These are phyloP conservation scores for Evernia prunastri DNA, from an alignment of 495 filamentous ascomycete species.

Conservation along the genomic window DNA sequence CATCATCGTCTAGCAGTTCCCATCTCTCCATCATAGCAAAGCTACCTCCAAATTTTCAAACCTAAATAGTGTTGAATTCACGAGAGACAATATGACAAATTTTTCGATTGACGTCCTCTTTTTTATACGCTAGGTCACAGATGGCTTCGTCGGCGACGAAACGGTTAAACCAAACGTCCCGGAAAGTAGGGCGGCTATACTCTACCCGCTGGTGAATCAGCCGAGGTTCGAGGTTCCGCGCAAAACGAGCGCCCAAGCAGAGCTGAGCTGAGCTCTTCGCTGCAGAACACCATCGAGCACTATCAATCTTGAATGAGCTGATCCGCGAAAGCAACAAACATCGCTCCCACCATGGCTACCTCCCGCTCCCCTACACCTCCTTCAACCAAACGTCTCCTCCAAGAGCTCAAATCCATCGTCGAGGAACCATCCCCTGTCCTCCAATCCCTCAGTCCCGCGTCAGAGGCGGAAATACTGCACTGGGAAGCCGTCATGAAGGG, in stretches of 20 bases:
- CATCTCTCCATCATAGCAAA: neutral
- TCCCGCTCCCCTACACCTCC: conserved; percentile 30
- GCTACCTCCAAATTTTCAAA: neutral
- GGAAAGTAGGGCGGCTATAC: no score
- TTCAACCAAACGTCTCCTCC: conserved; percentile 55
- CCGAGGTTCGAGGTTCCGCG: neutral
- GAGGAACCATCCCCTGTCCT: conserved; percentile 50
- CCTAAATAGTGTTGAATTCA: neutral
- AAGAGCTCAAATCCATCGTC: conserved; percentile 56
- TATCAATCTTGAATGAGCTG: neutral
- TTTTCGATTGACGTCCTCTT: no score
- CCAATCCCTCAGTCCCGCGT: conserved; percentile 57
- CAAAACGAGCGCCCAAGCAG: neutral
- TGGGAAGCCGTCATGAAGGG: conserved; percentile 82
- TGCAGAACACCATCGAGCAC: no score
- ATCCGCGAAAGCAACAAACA: neutral
- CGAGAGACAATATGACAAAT: no score
- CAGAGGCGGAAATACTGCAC: conserved; percentile 61
- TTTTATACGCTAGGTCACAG: no score
- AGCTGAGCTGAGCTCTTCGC: neutral
- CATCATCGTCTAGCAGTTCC: neutral
- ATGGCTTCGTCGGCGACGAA: no score
- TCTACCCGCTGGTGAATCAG: no score
- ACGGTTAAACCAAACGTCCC: no score
- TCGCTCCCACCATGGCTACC: conserved; percentile 5